These are phyloP conservation scores for Seminavis robusta DNA, from an alignment of 108 stramenopile species.

Conservation along the genomic window DNA sequence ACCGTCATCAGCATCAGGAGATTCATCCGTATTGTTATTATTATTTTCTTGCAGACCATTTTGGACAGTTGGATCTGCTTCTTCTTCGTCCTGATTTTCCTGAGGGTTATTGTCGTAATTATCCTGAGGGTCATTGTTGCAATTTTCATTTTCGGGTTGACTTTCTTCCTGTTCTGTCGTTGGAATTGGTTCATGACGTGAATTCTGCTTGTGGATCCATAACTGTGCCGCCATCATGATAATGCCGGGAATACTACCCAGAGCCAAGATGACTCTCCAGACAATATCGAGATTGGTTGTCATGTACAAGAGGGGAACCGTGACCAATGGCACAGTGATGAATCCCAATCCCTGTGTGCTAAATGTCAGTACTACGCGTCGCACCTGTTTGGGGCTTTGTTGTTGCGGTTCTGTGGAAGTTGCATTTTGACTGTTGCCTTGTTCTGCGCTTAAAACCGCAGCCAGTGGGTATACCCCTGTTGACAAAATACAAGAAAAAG, in stretches of 20 bases:
- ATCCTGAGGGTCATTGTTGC: no score
- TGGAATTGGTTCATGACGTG: background rate
- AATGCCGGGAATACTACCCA: conserved; percentile 76
- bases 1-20: background rate
- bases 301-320: conserved; percentile 35
- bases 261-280: conserved; percentile 69
- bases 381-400: conserved; percentile 12
- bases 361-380: conserved; percentile 73
- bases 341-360: conserved; percentile 80
- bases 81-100: no score
- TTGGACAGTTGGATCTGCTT: no score
- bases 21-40: background rate
- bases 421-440: conserved; percentile 9
- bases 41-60: no score
- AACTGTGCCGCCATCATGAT: conserved; percentile 40
- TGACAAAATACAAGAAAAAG: no score
- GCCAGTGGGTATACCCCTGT: conserved; percentile 87
- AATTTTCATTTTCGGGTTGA: no score
- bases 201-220: background rate
- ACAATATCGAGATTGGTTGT: conserved; percentile 46
- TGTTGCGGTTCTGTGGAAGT: background rate
- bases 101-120: no score
- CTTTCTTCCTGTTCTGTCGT: background rate
- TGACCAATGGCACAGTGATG: conserved; percentile 52
- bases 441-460: conserved; percentile 79